A percentile compares a stretch with the other conserved stretches of the same genome.
Evolutionary conservation across 2,329 filamentous ascomycete species (phyloP).

Genomic region (Fusarium xylarioides): DNA sequence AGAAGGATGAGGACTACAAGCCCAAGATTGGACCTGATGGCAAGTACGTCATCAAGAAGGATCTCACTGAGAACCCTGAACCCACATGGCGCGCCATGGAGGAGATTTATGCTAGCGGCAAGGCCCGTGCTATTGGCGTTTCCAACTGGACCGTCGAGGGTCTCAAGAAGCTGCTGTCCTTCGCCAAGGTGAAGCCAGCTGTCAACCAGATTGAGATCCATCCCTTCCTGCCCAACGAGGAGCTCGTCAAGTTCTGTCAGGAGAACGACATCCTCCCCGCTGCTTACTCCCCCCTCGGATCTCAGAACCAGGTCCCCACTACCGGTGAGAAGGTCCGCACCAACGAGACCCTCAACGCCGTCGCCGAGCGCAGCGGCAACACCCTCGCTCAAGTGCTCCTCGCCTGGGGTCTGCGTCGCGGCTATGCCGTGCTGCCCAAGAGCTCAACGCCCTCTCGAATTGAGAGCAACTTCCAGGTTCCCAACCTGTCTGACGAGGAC

Average conservation of each 20-base stretch:
- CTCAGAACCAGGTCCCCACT: constrained; percentile 51
- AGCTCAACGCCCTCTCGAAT: constrained; percentile 73
- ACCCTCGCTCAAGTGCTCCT: constrained; percentile 63
- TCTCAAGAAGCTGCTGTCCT: constrained; percentile 46
- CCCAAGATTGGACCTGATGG: constrained; percentile 57
- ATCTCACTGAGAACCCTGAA: constrained; percentile 42
- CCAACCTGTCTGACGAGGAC: constrained; percentile 62
- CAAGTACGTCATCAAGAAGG: constrained; percentile 61
- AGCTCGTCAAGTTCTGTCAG: constrained; percentile 63
- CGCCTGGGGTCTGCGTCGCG: constrained; percentile 69
- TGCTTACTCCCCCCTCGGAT: constrained; percentile 71
- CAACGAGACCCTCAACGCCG: constrained; percentile 54
- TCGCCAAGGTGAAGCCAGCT: constrained; percentile 57
- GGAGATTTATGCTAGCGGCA: constrained; percentile 54
- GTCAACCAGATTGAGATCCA: constrained; percentile 58
- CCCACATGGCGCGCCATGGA: constrained; percentile 67
- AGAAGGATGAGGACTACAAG: constrained; percentile 53
- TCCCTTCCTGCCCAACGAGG: constrained; percentile 54
- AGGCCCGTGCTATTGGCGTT: constrained; percentile 58
- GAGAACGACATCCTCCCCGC: constrained; percentile 60
- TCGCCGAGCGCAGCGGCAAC: constrained; percentile 62
- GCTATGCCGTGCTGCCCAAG: constrained; percentile 76
- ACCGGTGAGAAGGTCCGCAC: constrained; percentile 45
- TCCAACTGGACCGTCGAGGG: constrained; percentile 59
- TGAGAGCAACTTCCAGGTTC: constrained; percentile 46